Conservation (phyloP, 2,329 filamentous ascomycete genomes). For the Aureobasidium subglaciale region DNA sequence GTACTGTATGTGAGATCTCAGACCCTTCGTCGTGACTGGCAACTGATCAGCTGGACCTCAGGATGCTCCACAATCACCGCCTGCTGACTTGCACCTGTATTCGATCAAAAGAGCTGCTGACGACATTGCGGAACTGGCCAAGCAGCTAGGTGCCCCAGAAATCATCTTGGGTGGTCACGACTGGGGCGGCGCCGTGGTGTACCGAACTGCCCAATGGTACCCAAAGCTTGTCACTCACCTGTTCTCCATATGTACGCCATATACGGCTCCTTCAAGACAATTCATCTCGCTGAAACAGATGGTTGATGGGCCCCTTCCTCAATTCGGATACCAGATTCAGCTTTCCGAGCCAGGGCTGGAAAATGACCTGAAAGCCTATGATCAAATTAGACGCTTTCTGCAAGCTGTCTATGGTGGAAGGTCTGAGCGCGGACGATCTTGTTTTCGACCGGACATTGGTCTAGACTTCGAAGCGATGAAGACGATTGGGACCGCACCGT, state of each 20-base stretch:
- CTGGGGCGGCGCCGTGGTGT: slow-evolving; percentile 77
- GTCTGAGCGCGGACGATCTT: slow-evolving; percentile 47
- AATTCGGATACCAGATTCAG: slow-evolving; percentile 80
- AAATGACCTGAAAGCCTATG: slow-evolving; percentile 24
- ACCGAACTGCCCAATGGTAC: slow-evolving; percentile 66
- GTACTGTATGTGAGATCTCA: slow-evolving; percentile 46
- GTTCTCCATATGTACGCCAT: slow-evolving; percentile 78
- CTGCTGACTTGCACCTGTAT: slow-evolving; percentile 15
- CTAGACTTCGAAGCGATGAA: slow-evolving; percentile 56
- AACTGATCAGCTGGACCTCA: not conserved
- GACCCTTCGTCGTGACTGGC: not conserved
- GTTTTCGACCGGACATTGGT: slow-evolving; percentile 56
- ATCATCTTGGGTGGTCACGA: slow-evolving; percentile 89
- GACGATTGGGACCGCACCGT: slow-evolving; percentile 47
- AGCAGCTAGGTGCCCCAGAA: slow-evolving; percentile 45
- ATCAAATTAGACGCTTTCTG: slow-evolving; percentile 64
- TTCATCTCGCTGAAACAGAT: slow-evolving; percentile 52
- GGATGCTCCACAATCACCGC: slow-evolving; percentile 16
- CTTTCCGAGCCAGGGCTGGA: slow-evolving; percentile 57
- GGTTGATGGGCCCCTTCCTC: slow-evolving; percentile 52
- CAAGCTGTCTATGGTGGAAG: slow-evolving; percentile 62
- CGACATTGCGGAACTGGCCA: slow-evolving; percentile 67
- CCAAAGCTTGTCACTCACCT: slow-evolving; percentile 65
- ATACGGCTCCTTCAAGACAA: slow-evolving; percentile 27
- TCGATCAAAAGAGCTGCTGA: slow-evolving; percentile 57